phyloP scores from a whole-genome alignment of 1,284 basidiomycete genomes.

The Melampsora americana region DNA sequence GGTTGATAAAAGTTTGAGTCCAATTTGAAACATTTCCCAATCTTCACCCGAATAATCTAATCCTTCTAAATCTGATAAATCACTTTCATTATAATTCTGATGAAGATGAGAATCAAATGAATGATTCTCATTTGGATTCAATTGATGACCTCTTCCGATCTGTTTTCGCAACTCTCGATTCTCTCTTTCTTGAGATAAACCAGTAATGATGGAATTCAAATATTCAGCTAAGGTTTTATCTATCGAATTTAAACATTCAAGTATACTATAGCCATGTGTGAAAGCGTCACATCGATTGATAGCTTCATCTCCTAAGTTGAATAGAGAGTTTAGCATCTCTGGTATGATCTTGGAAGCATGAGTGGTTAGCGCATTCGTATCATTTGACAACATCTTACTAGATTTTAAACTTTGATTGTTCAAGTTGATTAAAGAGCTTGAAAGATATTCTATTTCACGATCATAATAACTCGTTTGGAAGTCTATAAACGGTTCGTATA shows the following conservation, averaged over 20 bases:
- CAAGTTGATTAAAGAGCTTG: slow-evolving; percentile 58
- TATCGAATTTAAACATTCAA: slow-evolving; percentile 68
- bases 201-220: slow-evolving; percentile 62
- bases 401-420: background rate
- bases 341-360: slow-evolving; percentile 38
- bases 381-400: background rate
- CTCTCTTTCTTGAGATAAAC: slow-evolving; percentile 46
- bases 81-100: slow-evolving; percentile 42
- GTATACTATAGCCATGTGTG: slow-evolving; percentile 79
- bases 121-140: background rate
- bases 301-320: slow-evolving; percentile 73
- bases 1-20: slow-evolving; percentile 74
- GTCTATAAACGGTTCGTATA: slow-evolving; percentile 88
- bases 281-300: slow-evolving; percentile 69
- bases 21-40: slow-evolving; percentile 76
- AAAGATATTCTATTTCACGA: slow-evolving; percentile 69
- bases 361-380: slow-evolving; percentile 18
- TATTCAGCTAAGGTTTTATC: slow-evolving; percentile 69
- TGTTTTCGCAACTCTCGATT: slow-evolving; percentile 17
- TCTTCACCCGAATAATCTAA: slow-evolving; percentile 82
- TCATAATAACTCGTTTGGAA: slow-evolving; percentile 75
- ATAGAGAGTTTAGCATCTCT: slow-evolving; percentile 67
- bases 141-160: slow-evolving; percentile 17
- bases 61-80: slow-evolving; percentile 55
- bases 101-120: slow-evolving; percentile 1